Evolutionary conservation across 179 eudicot species (phyloP), one percentile per base, ranked within the genome.

Genomic region (Amaranthus tricolor): DNA sequence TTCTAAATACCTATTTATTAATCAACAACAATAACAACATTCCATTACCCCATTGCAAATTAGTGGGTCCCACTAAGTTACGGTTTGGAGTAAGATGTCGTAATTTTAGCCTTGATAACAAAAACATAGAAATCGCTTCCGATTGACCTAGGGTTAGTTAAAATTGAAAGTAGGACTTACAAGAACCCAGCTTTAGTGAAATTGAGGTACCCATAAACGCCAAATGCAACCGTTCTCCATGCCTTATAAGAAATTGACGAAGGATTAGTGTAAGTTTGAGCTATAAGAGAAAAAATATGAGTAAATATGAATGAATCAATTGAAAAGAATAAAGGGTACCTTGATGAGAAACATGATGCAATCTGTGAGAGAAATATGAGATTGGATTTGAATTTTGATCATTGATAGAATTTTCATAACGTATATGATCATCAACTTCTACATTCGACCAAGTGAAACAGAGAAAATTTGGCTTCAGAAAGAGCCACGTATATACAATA

Each of bases 181-280:
- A 82, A 0, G 74, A 80, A 94, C 11, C 83, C 97, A 55, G 89
- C 83, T 72, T 90, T 92, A 79, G 98, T 94, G 85, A 94, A 94
- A 82, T 92, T 90, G 40, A 85, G 77, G 86, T 90, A 94, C n/a
- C 98, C 98, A 81, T 89, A 92, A 10, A 86, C 51, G 48, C 94
- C 93, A 87, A 94, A 94, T 72, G 90, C 79, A 16, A 89, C 62
- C 74, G 89, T 43, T 88, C 98, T 84, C 98, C 97, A 92, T 78
- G 97, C 84, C 98, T 94, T 55, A 72, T 60, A 57, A 73, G 31
- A 47, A 51, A 24, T 5, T 48, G 9, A 17, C 7, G 8, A 50
- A 2, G 9, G 61, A 57, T 19, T 55, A 53, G 12, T 17, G 31
- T 58, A 40, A 53, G 6, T 2, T 3, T 4, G 71, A 70, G 45